Evolutionary conservation across 2,329 filamentous ascomycete species (phyloP), one percentile per base, ranked within the genome.

Genomic region (Nemania diffusa): DNA sequence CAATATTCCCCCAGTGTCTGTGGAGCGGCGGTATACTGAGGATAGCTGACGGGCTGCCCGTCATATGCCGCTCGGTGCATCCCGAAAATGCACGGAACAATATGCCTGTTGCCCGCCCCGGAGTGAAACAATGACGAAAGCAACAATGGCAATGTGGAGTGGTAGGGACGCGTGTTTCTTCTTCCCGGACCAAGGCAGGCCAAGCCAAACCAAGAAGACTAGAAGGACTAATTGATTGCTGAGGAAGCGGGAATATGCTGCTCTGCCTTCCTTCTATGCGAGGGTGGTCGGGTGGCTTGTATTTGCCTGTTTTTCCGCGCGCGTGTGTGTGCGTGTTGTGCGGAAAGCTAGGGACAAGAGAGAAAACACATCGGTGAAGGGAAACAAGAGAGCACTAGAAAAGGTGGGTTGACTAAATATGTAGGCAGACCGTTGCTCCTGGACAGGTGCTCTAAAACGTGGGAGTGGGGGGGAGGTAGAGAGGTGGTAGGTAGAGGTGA

Each of bases 21-120:
- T 52, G 57, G n/a, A 60, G 51, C 51, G 22, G 42, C 34, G 53
- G 69, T 59, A 62, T 71, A 67, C 46, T 68, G 46, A 55, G 71
- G 46, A 57, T 68, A 69, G 57, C 53, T 68, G 71, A 72, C 72
- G 72, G 73, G 63, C 71, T 73, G 69, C 68, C 71, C 71, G 74
- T 71, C 69, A 61, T 60, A 65, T 53, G 66, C 67, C 8, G 53
- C 62, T 42, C 56, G 59, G 46, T 68, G 65, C 76, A 78, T 78
- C 58, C 50, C 64, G 63, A 57, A 32, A 26, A 29, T 20, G 5
- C n/a, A 17, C 15, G 42, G n/a, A 5, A 42, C 9, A 64, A 53
- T 29, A 27, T 48, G 51, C 17, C 32, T 59, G 60, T 64, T 55
- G 34, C 42, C 24, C 15, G 34, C 46, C 26, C 15, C 34, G 42